Base-by-base conservation (phyloP, 768 basidiomycete genomes). In the Phylloporus scabripes region DNA sequence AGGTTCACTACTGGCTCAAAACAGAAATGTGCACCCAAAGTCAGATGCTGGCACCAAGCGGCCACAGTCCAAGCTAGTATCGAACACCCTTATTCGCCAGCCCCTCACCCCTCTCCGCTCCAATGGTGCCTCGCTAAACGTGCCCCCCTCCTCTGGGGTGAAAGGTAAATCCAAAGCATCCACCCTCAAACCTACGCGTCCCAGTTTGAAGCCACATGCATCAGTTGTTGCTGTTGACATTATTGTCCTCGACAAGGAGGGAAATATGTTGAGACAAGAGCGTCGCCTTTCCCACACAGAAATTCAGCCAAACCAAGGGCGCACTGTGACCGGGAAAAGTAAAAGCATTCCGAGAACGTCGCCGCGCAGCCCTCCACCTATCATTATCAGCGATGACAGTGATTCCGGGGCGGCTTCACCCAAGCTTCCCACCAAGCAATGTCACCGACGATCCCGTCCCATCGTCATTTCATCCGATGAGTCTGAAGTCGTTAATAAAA, bases 141-240 rank as follows among this genome's bases (percentile, higher is more conserved):
- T 68, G 20, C 52, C 49, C 53, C 42, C 55, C 48, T 28, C 66
- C 53, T 38, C 57, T 54, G 42, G 49, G 43, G 12, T 51, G 26
- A 51, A 52, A 58, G 55, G 53, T 54, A 61, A 67, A 59, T 44
- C 58, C 52, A 58, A 57, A 53, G 28, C 46, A 33, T 31, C 50
- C 46, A 6, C 42, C 39, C 18, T 33, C 31, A 57, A 59, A 49
- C 39, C 47, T 26, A 29, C 61, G 32, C 51, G 56, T 38, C 50
- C 59, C 3, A 69, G 65, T 42, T 51, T 74, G 60, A 70, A 65
- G 61, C 68, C 74, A 7, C 68, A 69, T 34, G 70, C 75, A 1
- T 77, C 80, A 1, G 63, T 78, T 17, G 74, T 87, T 11, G 73
- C 81, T 34, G 70, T 87, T 43, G 83, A 89, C 40, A 88, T 90